Base-by-base conservation (phyloP, 164 flowering plant species). In the Vitis rotundifolia region DNA sequence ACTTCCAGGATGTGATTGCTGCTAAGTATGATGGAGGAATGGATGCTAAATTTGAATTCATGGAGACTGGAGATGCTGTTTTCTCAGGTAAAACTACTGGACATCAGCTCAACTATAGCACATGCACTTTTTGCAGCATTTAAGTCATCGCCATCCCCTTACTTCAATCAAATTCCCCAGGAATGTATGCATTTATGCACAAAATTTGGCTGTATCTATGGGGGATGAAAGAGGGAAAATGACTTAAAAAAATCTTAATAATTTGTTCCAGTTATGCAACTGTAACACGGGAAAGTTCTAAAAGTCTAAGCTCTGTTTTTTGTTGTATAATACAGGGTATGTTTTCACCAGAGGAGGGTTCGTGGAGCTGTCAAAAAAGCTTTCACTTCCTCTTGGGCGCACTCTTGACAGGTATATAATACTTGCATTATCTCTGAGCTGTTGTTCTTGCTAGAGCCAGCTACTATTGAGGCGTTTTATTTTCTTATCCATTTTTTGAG, bases 281-380 rank as follows among this genome's bases (percentile, higher is more conserved):
- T 37, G 7, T 37, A 3, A 37, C 44, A 37, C 7, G 44, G 44
- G 26, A 22, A 22, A 22, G 7, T 37, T 37, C 44, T 37, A 3
- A 37, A 37, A 37, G 44, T 37, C 44, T 37, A 37, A 37, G 44
- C 44, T 60, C 18, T 63, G 16, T 74, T 62, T 26, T 18, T 59
- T 49, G 11, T 51, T 26, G 13, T 74, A 69, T 63, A 44, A 14
- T 75, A 52, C 58, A 93, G 98, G 98, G 5, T 95, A 89, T 81
- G 98, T 95, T 64, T 95, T 85, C 78, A 91, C 94, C 4, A 84
- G 97, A 81, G 99, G 99, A 75, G 98, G 99, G 26, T 95, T 89
- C 67, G 97, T 93, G 67, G 97, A 95, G 66, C 80, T 95, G 47
- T 86, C 97, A 12, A 88, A 81, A 68, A 90, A 78, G 75, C 85